Percentiles rank a stretch among this genome's conserved stretches.
Evolutionary conservation across 257 asterid species (phyloP).

Genomic region (Solanum etuberosum): DNA sequence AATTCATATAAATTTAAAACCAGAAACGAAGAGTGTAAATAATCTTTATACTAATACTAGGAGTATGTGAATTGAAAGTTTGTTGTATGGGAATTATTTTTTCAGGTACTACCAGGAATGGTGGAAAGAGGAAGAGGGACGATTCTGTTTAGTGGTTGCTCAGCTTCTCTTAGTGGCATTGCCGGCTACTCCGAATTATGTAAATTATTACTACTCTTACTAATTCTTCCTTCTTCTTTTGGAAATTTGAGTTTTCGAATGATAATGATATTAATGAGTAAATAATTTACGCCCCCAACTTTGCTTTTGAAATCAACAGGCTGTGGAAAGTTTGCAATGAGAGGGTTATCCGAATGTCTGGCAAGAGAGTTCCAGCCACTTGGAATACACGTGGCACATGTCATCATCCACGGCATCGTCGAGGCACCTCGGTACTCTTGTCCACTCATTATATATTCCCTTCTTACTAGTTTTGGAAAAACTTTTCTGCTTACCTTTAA

Average conservation of each 20-base stretch:
- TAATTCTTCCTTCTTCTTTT: too few species aligned
- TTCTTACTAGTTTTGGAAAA: not conserved
- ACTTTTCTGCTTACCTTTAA: not conserved
- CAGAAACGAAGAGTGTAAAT: not conserved
- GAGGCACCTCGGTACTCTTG: constrained; percentile 32
- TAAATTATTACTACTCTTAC: not conserved
- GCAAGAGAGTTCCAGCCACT: constrained; percentile 66
- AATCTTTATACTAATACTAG: not conserved
- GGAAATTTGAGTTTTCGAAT: not conserved
- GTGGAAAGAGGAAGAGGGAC: constrained; percentile 80
- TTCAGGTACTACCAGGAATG: constrained; percentile 74
- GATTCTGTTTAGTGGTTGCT: constrained; percentile 74
- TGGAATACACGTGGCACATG: constrained; percentile 86
- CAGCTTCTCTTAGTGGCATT: constrained; percentile 59
- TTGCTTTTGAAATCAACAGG: constrained; percentile 13
- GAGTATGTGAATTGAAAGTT: not conserved
- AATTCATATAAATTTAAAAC: not conserved
- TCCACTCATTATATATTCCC: not conserved
- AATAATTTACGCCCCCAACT: not conserved
- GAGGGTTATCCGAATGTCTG: constrained; percentile 71
- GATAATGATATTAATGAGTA: not conserved
- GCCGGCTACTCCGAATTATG: constrained; percentile 77
- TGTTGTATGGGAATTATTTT: not conserved
- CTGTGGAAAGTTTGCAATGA: constrained; percentile 76
- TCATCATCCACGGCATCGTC: constrained; percentile 65